Evolutionary conservation across 805 yeast species (phyloP), one percentile per base, ranked within the genome.

Genomic region (Cyberlindnera saturnus): DNA sequence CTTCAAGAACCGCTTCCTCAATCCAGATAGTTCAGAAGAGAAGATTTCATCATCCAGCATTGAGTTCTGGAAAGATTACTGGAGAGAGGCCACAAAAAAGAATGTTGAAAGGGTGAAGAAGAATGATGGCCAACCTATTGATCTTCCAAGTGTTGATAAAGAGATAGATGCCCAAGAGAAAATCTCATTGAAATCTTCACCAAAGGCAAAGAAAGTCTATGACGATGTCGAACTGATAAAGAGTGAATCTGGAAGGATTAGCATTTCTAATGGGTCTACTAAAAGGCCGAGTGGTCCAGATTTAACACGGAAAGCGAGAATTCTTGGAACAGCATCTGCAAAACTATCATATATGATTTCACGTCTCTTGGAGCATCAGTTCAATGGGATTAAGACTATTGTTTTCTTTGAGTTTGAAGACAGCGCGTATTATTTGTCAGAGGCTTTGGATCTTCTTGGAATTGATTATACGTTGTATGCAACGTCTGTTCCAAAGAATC

Each of bases 361-460:
- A 14, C 65, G 77, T 45, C 51, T 81, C 8, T 55, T 79, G 23
- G 81, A 78, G 39, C 75, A 81, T 52, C 77, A 77, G 47, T 45
- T 50, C 9, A 42, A 56, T 8, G 66, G 69, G 4, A 55, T 75
- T 40, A 79, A 82, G 56, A 73, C 82, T 14, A 66, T 82, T 23
- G 78, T 82, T 0, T 82, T 82, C 56, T 83, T 77, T 55, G 88
- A 82, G 48, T 80, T 77, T 59, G 86, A 81, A 56, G 87, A 82
- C 49, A 72, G 79, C 38, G 89, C 88, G 0, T 82, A 77, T 54
- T 81, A 79, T 55, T 55, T 82, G 26, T 73, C 85, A 0, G 90
- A 83, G 50, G 65, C 79, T 11, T 53, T 83, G 39, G 89, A 82
- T 59, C 45, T 81, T 0, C 49, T 80, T 15, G 87, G 89, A 0